These are phyloP conservation scores for Cicer bijugum DNA, from an alignment of 306 rosid genomes.

Conservation along the genomic window DNA sequence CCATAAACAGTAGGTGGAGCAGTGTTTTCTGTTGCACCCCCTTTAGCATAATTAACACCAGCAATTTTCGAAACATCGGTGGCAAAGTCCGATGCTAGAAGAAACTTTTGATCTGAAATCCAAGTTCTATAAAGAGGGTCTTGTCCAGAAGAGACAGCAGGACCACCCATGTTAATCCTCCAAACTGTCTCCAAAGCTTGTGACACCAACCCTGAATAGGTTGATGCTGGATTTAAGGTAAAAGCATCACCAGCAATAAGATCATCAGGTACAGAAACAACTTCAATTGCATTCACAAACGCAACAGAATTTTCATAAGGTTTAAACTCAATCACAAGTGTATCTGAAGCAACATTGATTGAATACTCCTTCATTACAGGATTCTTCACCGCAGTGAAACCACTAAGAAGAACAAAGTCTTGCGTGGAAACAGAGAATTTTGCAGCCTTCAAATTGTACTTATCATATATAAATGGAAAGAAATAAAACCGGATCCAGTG, in stretches of 20 bases:
- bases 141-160: slow-evolving; percentile 49
- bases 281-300: slow-evolving; percentile 81
- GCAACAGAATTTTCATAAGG: slow-evolving; percentile 65
- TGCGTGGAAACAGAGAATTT: slow-evolving; percentile 64
- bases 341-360: slow-evolving; percentile 53
- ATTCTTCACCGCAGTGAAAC: slow-evolving; percentile 47
- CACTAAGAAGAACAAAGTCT: slow-evolving; percentile 53
- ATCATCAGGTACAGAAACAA: slow-evolving; percentile 70
- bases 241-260: slow-evolving; percentile 59
- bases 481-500: slow-evolving; percentile 95
- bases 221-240: slow-evolving; percentile 23
- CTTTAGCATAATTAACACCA: slow-evolving; percentile 54
- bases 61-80: slow-evolving; percentile 45
- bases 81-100: slow-evolving; percentile 45
- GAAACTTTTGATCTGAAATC: slow-evolving; percentile 64
- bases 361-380: slow-evolving; percentile 67
- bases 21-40: slow-evolving; percentile 53
- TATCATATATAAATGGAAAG: slow-evolving; percentile 57
- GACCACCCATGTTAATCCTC: slow-evolving; percentile 96
- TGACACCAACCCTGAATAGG: slow-evolving; percentile 51
- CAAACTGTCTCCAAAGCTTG: slow-evolving; percentile 74
- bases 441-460: slow-evolving; percentile 60
- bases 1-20: slow-evolving; percentile 84
- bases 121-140: slow-evolving; percentile 82
- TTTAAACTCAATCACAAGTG: slow-evolving; percentile 59